Base-by-base conservation (phyloP, 108 stramenopile genomes). In the Cylindrotheca closterium region DNA sequence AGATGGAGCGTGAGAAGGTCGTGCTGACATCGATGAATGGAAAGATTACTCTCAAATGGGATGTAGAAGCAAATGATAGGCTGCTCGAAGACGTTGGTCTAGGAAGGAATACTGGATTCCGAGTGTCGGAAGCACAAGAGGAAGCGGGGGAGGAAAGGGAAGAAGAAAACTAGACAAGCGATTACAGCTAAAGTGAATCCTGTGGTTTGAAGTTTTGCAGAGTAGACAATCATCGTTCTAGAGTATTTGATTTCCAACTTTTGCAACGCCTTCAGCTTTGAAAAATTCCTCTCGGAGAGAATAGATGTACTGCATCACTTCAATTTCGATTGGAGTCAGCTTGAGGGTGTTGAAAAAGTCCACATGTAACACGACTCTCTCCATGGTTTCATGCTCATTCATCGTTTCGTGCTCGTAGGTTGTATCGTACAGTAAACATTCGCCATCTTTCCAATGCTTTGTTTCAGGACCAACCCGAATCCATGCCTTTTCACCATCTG, bases 221-320 rank as follows among this genome's bases (percentile, higher is more conserved):
- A 10, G 37, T 15, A 10, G 15, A 42, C 15, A 51, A 22, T 5
- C 51, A 51, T 7, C 42, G 7, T 18, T 47, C 49, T 83, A 92
- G 52, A 92, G 66, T 56, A 88, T 73, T 48, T 92, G 90, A 33
- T 83, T 79, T n/a, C 87, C 90, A 37, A 90, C 86, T 60, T 89
- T 90, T 37, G 84, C 74, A n/a, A 94, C 86, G 1, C 86, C 87
- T 54, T 94, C 88, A 3, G 93, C 93, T 71, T 84, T 90, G 85
- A 89, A 82, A 48, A 91, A 94, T 63, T 88, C 84, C 67, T 91
- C 89, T 59, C 86, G 74, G 61, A 94, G 54, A 27, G 79, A 75
- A 68, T 94, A 94, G 58, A 94, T 89, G 51, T 94, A 91, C 47
- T 80, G 81, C 86, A 94, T 79, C 7, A 83, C 81, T 58, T 87